Conservation (phyloP, 345 rosid genomes). For the Eucalyptus sideroxylon region DNA sequence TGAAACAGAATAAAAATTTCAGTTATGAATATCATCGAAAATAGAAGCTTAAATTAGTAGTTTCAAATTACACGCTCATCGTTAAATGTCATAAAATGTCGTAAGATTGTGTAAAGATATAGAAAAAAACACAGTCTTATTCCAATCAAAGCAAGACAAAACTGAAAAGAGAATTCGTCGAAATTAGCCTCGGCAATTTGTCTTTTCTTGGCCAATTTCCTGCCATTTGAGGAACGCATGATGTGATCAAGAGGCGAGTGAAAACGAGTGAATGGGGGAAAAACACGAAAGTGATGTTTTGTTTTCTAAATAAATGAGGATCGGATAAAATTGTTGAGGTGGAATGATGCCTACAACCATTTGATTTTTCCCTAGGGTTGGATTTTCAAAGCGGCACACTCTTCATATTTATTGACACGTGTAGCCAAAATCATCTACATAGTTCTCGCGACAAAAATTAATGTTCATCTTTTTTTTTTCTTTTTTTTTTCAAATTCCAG, state of each 20-base stretch:
- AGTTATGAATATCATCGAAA: rapidly evolving
- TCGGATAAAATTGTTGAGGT: neutral
- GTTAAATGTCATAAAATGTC: too few species aligned
- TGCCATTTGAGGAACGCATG: neutral
- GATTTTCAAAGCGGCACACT: neutral
- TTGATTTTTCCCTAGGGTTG: neutral
- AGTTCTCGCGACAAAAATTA: neutral
- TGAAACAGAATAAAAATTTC: too few species aligned
- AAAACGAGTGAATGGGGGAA: neutral
- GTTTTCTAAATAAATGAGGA: neutral
- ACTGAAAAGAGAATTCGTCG: rapidly evolving
- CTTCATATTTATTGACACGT: neutral
- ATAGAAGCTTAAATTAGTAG: rapidly evolving
- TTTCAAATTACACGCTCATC: rapidly evolving
- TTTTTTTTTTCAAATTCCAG: neutral
- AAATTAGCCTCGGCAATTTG: neutral
- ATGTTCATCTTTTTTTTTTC: neutral
- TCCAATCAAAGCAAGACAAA: neutral
- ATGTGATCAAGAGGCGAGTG: neutral
- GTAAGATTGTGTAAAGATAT: rapidly evolving
- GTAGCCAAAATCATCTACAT: neutral
- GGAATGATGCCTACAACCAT: neutral
- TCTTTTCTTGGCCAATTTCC: neutral
- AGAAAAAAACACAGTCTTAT: too few species aligned
- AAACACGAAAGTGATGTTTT: neutral